Base-by-base conservation (phyloP, 441 rosid genomes). In the Pelargonium fulgidum region DNA sequence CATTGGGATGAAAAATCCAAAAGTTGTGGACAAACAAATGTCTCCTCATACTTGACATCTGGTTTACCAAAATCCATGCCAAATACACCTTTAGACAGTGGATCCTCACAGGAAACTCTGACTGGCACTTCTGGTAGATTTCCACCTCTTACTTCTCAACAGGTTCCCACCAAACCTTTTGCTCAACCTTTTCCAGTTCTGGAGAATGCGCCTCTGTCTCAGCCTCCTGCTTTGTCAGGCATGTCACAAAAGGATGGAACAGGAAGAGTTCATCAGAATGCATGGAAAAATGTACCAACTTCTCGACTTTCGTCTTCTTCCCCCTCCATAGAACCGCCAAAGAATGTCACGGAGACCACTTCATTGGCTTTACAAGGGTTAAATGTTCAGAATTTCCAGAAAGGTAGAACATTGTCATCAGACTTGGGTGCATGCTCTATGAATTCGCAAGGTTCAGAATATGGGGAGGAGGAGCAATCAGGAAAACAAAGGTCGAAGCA, bases 151-250 rank as follows among this genome's bases (percentile, higher is more conserved):
- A 70, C 76, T 48, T 77, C 79, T 22, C 76, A 73, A 72, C 74
- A 62, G 13, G 74, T 71, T 70, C 61, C 52, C 20, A 59, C 70
- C 52, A 66, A 58, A 72, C 79, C 48, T 56, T 74, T 59, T 44
- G 61, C 69, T 61, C 87, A 77, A 65, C 84, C 80, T n/a, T 91
- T 84, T 70, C 78, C 85, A 7, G 77, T 81, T 73, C 68, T 76
- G 73, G 84, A 82, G 48, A 48, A 80, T 70, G 72, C 77, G 72
- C 61, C 82, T 52, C 75, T 82, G 70, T 72, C 78, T 66, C 86
- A 81, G 71, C 70, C 73, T 67, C 68, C 71, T 74, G 68, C 69
- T 73, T 65, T 63, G 41, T 72, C 86, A 59, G 80, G 77, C 68
- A 68, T 72, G 70, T 72, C 83, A 61, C 87, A 79, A 62, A 88